Conservation (phyloP, 441 rosid species). For the Manihot esculenta region DNA sequence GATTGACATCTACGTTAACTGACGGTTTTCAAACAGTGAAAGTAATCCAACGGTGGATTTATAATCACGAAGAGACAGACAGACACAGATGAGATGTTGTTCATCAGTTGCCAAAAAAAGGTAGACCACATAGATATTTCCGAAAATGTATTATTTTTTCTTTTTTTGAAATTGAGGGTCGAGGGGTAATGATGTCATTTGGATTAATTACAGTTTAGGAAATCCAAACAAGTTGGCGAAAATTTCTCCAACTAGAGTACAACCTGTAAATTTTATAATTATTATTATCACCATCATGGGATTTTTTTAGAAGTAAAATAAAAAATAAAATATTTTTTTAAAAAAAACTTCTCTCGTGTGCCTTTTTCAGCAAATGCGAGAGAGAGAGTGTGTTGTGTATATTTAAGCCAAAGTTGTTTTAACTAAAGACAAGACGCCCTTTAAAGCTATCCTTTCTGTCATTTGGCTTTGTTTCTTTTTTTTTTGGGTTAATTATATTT, state of each 20-base stretch:
- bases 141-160: neutral
- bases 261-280: conserved; percentile 33
- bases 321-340: too few relatives aligned
- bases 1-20: neutral
- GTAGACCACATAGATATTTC: neutral
- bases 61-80: neutral
- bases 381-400: conserved; percentile 3
- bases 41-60: neutral
- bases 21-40: too few relatives aligned
- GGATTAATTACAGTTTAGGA: conserved; percentile 21
- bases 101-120: neutral
- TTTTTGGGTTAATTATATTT: neutral
- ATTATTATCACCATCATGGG: neutral
- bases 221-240: conserved; percentile 40
- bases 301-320: neutral
- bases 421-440: conserved; percentile 56
- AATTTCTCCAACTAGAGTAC: conserved; percentile 36
- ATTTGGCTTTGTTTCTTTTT: conserved; percentile 21
- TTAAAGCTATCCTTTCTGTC: conserved; percentile 52
- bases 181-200: conserved; percentile 33
- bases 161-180: too few relatives aligned
- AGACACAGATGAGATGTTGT: neutral
- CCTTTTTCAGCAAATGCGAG: neutral
- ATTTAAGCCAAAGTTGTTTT: conserved; percentile 30
- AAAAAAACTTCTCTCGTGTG: too few relatives aligned